These are phyloP conservation scores for Hemisphaericaspora lyxosophila DNA, from an alignment of 1,139 yeast genomes.

Conservation along the genomic window DNA sequence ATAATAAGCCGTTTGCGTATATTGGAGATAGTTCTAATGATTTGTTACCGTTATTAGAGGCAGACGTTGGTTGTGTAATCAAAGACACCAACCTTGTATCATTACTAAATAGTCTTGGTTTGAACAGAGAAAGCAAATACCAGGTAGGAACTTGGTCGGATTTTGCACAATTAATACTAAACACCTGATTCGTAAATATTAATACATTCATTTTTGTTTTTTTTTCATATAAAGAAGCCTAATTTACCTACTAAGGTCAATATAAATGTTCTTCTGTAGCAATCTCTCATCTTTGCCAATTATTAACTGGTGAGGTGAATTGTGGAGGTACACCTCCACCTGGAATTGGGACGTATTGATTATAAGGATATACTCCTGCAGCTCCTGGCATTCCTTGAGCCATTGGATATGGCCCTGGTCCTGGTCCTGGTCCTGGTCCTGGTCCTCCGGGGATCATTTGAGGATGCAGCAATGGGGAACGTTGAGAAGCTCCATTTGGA, in stretches of 20 bases:
- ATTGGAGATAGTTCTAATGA: conserved; percentile 72
- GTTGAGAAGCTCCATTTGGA: conserved; percentile 18
- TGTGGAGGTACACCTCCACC: conserved; percentile 33
- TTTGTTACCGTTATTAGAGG: conserved; percentile 50
- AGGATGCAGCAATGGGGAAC: conserved; percentile 15
- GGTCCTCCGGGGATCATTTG: conserved; percentile 20
- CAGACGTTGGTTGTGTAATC: conserved; percentile 52
- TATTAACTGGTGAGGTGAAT: conserved; percentile 26
- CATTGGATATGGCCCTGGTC: conserved; percentile 19
- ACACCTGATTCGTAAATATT: not conserved
- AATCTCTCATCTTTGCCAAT: conserved; percentile 30
- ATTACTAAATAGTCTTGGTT: conserved; percentile 13
- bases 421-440: too few species aligned
- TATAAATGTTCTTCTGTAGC: not conserved
- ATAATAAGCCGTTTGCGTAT: conserved; percentile 31
- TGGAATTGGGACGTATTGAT: conserved; percentile 37
- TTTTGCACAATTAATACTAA: conserved; percentile 9
- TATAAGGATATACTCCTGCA: conserved; percentile 37
- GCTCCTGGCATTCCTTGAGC: conserved; percentile 21
- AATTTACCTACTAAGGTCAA: not conserved
- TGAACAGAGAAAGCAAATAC: conserved; percentile 13
- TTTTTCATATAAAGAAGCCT: not conserved
- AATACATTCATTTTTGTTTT: too few species aligned
- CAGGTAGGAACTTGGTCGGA: conserved; percentile 13
- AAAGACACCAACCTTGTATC: conserved; percentile 21